These are phyloP conservation scores for Arachnomyces sp. DNA, from an alignment of 2,329 filamentous ascomycete genomes.

Conservation along the genomic window DNA sequence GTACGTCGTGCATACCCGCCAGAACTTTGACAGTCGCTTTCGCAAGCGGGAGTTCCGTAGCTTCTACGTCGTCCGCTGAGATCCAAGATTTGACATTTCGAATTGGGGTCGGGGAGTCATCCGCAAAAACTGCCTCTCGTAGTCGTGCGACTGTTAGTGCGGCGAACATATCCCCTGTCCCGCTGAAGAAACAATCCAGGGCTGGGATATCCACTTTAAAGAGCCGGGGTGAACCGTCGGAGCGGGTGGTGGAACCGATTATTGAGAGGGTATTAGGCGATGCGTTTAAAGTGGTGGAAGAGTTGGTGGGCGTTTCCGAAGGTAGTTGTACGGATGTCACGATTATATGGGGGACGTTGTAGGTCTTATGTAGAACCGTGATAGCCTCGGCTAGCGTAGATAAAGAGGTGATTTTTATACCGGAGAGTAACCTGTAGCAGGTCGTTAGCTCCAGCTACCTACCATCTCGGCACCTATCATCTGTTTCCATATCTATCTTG, in stretches of 20 bases:
- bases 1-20: slow-evolving; percentile 83
- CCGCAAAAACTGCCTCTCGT: slow-evolving; percentile 64
- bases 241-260: slow-evolving; percentile 65
- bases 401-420: slow-evolving; percentile 73
- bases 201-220: slow-evolving; percentile 83
- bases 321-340: slow-evolving; percentile 80
- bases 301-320: slow-evolving; percentile 42
- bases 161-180: slow-evolving; percentile 97
- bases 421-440: slow-evolving; percentile 63
- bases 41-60: slow-evolving; percentile 71
- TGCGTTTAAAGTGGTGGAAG: slow-evolving; percentile 22
- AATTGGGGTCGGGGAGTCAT: slow-evolving; percentile 36
- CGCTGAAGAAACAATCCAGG: slow-evolving; percentile 89
- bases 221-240: slow-evolving; percentile 61
- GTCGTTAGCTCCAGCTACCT: slow-evolving; percentile 1
- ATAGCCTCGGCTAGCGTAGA: slow-evolving; percentile 66
- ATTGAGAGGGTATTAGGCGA: slow-evolving; percentile 52
- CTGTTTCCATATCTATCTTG: too few species aligned
- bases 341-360: slow-evolving; percentile 76
- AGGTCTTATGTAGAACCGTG: slow-evolving; percentile 65
- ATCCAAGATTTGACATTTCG: slow-evolving; percentile 60
- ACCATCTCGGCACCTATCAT: too few species aligned
- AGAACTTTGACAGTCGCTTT: slow-evolving; percentile 78
- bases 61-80: slow-evolving; percentile 61
- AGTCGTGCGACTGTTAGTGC: slow-evolving; percentile 82